These are phyloP conservation scores for Crithidia thermophila DNA, from an alignment of 208 protist species.

Conservation along the genomic window DNA sequence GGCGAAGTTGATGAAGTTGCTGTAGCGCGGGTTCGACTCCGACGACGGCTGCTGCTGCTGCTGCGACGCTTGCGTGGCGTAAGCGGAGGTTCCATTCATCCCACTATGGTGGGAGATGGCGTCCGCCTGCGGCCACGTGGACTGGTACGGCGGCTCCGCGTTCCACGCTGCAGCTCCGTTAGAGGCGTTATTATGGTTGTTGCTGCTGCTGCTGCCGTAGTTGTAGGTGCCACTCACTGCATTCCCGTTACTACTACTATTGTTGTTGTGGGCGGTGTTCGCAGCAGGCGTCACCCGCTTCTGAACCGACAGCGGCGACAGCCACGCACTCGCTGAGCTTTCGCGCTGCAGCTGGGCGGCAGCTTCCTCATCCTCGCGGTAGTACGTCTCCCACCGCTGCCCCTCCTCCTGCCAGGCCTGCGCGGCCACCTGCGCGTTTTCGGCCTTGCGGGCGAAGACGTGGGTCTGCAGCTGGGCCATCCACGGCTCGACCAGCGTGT, in stretches of 20 bases:
- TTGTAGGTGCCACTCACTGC: no score
- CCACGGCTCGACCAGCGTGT: slow-evolving; percentile 35
- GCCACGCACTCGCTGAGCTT: slow-evolving; percentile 22
- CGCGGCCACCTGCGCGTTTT: slow-evolving; percentile 5
- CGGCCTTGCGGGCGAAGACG: slow-evolving; percentile 15
- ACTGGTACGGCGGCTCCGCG: slow-evolving; percentile 22
- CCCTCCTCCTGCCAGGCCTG: slow-evolving; percentile 35
- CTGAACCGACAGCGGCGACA: slow-evolving; percentile 32
- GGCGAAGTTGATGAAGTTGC: slow-evolving; percentile 30
- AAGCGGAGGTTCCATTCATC: not conserved
- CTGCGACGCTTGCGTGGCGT: slow-evolving; percentile 14
- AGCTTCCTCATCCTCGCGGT: slow-evolving; percentile 34
- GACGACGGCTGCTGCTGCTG: slow-evolving; percentile 1
- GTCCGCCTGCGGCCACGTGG: not conserved
- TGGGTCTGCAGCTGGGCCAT: slow-evolving; percentile 24
- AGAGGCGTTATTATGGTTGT: not conserved
- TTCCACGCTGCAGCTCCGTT: not conserved
- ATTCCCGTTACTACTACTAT: no score
- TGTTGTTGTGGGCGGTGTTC: not conserved
- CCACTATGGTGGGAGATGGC: not conserved
- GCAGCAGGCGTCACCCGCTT: slow-evolving; percentile 9
- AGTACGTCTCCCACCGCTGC: slow-evolving; percentile 40
- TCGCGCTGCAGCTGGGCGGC: slow-evolving; percentile 5
- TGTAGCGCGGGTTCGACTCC: slow-evolving; percentile 19
- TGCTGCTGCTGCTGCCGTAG: not conserved